Conservation (phyloP, 129 eudicot species). For the Flaveria linearis region DNA sequence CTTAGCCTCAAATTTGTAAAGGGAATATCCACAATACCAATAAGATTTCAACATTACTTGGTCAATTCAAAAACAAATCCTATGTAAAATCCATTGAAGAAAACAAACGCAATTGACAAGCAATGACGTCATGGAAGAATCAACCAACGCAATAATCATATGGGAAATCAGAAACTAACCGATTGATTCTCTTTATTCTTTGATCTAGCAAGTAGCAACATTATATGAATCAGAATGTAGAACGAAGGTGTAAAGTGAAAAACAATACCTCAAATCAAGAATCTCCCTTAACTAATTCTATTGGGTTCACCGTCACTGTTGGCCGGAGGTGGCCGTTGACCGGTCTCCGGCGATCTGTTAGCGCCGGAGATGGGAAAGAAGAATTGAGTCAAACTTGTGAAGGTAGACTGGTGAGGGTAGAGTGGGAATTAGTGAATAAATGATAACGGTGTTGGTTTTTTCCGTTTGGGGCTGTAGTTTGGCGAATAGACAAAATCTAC, state of each 20-base stretch:
- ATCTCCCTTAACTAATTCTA: not conserved
- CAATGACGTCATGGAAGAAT: not conserved
- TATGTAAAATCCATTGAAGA: not conserved
- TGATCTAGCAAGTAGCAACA: not conserved
- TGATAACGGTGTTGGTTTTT: no score
- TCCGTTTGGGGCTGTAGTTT: not conserved
- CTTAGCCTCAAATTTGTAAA: not conserved
- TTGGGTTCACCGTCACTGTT: not conserved
- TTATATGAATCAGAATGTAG: not conserved
- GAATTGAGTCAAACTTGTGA: slow-evolving; percentile 8
- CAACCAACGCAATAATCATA: not conserved
- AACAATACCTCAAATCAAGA: slow-evolving; percentile 11
- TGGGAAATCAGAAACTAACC: slow-evolving; percentile 9
- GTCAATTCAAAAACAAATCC: not conserved
- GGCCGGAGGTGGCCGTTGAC: not conserved
- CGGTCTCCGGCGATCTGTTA: slow-evolving; percentile 18
- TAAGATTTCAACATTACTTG: not conserved
- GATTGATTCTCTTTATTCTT: not conserved
- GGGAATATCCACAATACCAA: not conserved
- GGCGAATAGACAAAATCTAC: not conserved
- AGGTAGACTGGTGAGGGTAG: slow-evolving; percentile 15
- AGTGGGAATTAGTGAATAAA: not conserved
- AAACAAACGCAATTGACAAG: not conserved
- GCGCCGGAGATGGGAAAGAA: not conserved
- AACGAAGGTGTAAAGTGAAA: not conserved